phyloP scores from a whole-genome alignment of 202 grass and related monocot species.

The Dendrocalamus latiflorus region DNA sequence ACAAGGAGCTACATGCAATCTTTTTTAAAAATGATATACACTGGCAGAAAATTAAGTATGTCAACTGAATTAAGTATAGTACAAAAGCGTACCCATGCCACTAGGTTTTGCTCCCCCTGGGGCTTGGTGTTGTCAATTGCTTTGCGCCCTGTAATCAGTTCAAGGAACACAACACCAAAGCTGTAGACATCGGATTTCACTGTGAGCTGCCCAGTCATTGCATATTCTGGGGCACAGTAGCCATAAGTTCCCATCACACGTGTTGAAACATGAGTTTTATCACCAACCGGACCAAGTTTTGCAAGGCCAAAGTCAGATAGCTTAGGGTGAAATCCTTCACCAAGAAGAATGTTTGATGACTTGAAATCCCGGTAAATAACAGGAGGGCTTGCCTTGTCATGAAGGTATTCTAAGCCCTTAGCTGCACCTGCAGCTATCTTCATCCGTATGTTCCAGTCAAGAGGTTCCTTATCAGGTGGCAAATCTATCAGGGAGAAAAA shows the following conservation, averaged over 20 bases:
- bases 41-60: not conserved
- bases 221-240: conserved; percentile 97
- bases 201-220: conserved; percentile 94
- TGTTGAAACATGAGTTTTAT: conserved; percentile 97
- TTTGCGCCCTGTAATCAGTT: conserved; percentile 90
- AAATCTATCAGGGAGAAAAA: conserved; percentile 52
- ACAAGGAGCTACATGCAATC: not conserved
- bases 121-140: conserved; percentile 80
- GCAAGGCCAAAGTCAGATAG: conserved; percentile 95
- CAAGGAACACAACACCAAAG: conserved; percentile 94
- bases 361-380: conserved; percentile 98
- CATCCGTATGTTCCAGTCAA: conserved; percentile 97
- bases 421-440: conserved; percentile 97
- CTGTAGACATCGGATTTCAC: conserved; percentile 98
- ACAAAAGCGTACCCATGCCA: conserved; percentile 78
- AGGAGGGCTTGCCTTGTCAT: conserved; percentile 83
- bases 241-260: conserved; percentile 98
- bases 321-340: conserved; percentile 82
- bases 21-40: not conserved
- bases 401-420: conserved; percentile 91
- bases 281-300: conserved; percentile 95
- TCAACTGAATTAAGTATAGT: conserved; percentile 5
- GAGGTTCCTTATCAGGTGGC: conserved; percentile 79
- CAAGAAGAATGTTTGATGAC: conserved; percentile 95
- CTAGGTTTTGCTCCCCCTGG: conserved; percentile 82